Evolutionary conservation across 1,139 yeast species (phyloP).

Genomic region (Pichia sp.): DNA sequence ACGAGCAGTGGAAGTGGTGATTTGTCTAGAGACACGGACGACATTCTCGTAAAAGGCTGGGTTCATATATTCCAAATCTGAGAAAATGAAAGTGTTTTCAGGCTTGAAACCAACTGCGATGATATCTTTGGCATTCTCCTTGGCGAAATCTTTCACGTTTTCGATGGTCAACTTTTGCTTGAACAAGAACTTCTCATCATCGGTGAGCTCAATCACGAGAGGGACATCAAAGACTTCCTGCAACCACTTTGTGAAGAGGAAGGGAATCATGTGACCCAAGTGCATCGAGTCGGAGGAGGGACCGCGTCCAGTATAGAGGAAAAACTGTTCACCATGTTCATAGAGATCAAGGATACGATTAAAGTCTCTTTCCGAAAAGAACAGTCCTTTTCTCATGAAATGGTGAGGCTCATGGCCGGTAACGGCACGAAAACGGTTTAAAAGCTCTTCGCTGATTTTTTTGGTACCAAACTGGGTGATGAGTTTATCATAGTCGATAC

Average conservation of each 20-base stretch:
- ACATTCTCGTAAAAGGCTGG: slow-evolving; percentile 93
- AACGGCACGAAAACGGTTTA: slow-evolving; percentile 68
- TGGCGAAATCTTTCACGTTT: slow-evolving; percentile 77
- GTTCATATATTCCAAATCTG: slow-evolving; percentile 89
- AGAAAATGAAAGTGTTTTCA: slow-evolving; percentile 89
- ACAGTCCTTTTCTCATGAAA: slow-evolving; percentile 83
- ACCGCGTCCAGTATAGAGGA: slow-evolving; percentile 96
- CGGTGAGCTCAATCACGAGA: slow-evolving; percentile 91
- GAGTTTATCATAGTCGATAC: slow-evolving; percentile 86
- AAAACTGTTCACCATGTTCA: slow-evolving; percentile 93
- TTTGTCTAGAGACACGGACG: slow-evolving; percentile 89
- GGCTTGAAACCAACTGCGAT: slow-evolving; percentile 94
- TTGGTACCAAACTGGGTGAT: slow-evolving; percentile 86
- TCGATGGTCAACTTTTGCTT: slow-evolving; percentile 84
- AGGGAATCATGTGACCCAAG: slow-evolving; percentile 96
- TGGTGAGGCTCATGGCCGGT: slow-evolving; percentile 96
- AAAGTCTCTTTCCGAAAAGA: slow-evolving; percentile 91
- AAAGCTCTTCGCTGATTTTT: slow-evolving; percentile 63
- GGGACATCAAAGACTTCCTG: slow-evolving; percentile 98
- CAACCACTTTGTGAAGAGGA: slow-evolving; percentile 93
- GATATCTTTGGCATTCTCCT: slow-evolving; percentile 86
- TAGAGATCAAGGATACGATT: slow-evolving; percentile 74
- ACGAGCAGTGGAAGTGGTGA: slow-evolving; percentile 92
- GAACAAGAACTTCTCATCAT: slow-evolving; percentile 95
- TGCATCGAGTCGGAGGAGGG: slow-evolving; percentile 96